phyloP scores from a whole-genome alignment of 768 basidiomycete genomes.

The Symmetrospora coprosmae region DNA sequence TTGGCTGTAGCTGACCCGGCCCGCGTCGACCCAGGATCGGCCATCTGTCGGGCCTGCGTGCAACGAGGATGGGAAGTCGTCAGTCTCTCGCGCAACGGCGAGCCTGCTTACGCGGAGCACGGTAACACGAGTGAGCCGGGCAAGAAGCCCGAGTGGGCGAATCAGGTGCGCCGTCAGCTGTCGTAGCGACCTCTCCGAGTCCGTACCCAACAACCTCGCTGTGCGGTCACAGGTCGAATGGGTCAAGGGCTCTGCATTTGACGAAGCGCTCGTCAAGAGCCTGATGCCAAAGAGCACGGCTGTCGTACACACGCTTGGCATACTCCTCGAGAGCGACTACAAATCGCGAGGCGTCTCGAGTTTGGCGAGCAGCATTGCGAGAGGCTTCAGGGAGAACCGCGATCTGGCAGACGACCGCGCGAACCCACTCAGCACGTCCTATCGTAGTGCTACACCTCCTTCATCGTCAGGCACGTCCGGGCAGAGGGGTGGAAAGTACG shows the following conservation, averaged over 20 bases:
- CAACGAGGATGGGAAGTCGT: conserved; percentile 71
- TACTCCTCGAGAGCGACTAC: conserved; percentile 71
- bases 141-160: conserved; percentile 80
- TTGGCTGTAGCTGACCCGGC: background rate
- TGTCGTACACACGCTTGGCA: conserved; percentile 87
- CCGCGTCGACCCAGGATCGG: conserved; percentile 55
- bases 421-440: background rate
- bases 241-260: conserved; percentile 67
- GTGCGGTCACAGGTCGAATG: conserved; percentile 55
- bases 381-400: conserved; percentile 42
- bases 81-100: conserved; percentile 80
- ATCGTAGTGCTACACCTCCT: background rate
- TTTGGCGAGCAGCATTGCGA: conserved; percentile 47
- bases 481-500: conserved; percentile 47
- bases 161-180: conserved; percentile 45
- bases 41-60: conserved; percentile 77
- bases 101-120: conserved; percentile 40
- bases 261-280: conserved; percentile 56
- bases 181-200: background rate
- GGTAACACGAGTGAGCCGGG: conserved; percentile 58
- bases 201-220: background rate
- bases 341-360: conserved; percentile 50
- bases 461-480: background rate
- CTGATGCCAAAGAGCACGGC: conserved; percentile 55
- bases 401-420: conserved; percentile 30